These are phyloP conservation scores for Aureobasidium sp. DNA, from an alignment of 2,329 filamentous ascomycete genomes.

Conservation along the genomic window DNA sequence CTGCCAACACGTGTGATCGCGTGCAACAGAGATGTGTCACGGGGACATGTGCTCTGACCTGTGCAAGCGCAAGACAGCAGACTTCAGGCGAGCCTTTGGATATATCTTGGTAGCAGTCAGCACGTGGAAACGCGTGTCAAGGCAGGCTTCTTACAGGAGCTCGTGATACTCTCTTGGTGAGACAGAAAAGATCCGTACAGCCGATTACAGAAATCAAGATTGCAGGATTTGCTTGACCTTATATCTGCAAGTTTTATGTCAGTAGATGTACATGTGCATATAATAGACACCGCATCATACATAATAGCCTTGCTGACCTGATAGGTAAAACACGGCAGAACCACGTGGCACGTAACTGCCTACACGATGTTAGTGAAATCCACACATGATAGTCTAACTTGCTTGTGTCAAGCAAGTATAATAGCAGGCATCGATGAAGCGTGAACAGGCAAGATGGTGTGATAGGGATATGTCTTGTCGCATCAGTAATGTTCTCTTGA, in stretches of 20 bases:
- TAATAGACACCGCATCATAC: neutral
- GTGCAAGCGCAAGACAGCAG: neutral
- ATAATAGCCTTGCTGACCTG: neutral
- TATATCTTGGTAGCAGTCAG: neutral
- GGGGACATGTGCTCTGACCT: neutral
- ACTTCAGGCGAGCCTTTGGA: neutral
- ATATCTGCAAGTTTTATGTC: neutral
- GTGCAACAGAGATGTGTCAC: neutral
- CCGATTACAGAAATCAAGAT: neutral
- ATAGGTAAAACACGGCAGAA: neutral
- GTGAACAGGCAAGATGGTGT: neutral
- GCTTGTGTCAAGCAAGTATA: neutral
- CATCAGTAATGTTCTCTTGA: neutral
- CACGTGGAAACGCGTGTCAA: neutral
- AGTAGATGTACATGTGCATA: neutral
- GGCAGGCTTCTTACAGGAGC: neutral
- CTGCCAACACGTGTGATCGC: neutral
- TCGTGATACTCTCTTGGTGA: neutral
- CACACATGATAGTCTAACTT: neutral
- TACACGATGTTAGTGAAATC: neutral
- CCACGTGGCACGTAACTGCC: neutral
- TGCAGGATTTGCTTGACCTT: neutral
- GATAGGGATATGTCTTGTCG: neutral
- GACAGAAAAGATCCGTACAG: no score
- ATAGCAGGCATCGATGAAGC: neutral